phyloP scores from a whole-genome alignment of 2,329 filamentous ascomycete species.

The Blumeria graminis region DNA sequence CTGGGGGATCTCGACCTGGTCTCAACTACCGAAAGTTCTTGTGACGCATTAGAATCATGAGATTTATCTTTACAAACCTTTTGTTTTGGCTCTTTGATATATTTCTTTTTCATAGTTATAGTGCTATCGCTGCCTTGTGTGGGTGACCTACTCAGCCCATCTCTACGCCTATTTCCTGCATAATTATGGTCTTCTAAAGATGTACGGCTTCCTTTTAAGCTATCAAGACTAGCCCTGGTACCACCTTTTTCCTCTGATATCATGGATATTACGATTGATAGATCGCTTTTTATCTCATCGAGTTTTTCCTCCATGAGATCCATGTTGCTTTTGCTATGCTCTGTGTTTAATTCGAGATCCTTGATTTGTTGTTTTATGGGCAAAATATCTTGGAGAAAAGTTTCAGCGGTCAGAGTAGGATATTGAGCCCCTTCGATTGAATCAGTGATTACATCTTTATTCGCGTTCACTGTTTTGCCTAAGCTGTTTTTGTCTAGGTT shows the following conservation, averaged over 20 bases:
- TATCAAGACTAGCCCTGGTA: background rate
- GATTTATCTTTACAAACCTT: too few species aligned
- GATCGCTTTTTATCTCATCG: constrained; percentile 13
- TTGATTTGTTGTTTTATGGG: background rate
- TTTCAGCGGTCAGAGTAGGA: background rate
- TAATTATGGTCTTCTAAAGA: background rate
- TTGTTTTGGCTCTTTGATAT: too few species aligned
- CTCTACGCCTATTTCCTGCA: background rate
- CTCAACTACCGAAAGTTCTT: too few species aligned
- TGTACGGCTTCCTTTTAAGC: background rate
- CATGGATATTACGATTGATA: constrained; percentile 10
- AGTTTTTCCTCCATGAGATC: constrained; percentile 11
- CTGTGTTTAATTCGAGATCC: background rate
- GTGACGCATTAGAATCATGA: too few species aligned
- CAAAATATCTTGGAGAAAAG: background rate
- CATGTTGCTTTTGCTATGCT: background rate
- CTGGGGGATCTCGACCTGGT: too few species aligned
- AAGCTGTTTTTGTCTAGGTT: background rate
- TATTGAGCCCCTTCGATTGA: background rate
- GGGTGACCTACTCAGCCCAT: background rate
- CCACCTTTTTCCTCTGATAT: constrained; percentile 4
- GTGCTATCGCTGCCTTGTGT: background rate
- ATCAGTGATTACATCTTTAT: background rate
- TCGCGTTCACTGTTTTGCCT: background rate
- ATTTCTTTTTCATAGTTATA: background rate